Conservation (phyloP, 805 yeast species). For the Zygoascus biomembranicola region DNA sequence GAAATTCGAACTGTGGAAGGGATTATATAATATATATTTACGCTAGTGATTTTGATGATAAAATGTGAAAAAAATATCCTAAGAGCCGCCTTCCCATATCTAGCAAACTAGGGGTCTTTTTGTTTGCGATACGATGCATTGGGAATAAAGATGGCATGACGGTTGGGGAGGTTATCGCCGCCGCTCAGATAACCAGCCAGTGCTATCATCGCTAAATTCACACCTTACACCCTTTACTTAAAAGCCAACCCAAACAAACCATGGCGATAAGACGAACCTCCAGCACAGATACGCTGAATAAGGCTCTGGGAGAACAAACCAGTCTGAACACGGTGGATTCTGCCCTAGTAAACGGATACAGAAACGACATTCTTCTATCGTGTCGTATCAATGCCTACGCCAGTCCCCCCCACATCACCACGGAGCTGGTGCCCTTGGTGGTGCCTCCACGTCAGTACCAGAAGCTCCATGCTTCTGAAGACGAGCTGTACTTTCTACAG, state of each 20-base stretch:
- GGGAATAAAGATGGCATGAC: too few species aligned
- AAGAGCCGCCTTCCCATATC: too few species aligned
- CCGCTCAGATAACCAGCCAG: too few species aligned
- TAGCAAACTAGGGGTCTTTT: too few species aligned
- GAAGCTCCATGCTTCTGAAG: conserved; percentile 6
- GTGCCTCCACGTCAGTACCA: conserved; percentile 10
- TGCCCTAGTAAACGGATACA: background rate
- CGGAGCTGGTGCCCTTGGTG: conserved; percentile 13
- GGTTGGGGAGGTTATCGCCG: too few species aligned
- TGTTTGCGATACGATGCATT: too few species aligned
- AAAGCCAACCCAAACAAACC: background rate
- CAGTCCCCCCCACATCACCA: conserved; percentile 3
- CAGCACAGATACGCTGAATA: conserved; percentile 12
- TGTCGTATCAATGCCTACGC: conserved; percentile 12
- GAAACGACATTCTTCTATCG: conserved; percentile 10
- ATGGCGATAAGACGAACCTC: conserved; percentile 6
- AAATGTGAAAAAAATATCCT: too few species aligned
- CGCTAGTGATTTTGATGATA: background rate
- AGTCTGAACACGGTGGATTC: background rate
- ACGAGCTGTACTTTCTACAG: conserved; percentile 16
- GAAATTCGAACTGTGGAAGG: too few species aligned
- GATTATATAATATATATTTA: too few species aligned
- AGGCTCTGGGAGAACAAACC: conserved; percentile 4
- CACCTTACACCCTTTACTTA: too few species aligned
- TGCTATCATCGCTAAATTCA: too few species aligned